These are phyloP conservation scores for Hypericum perforatum DNA, from an alignment of 345 rosid genomes.

Conservation along the genomic window DNA sequence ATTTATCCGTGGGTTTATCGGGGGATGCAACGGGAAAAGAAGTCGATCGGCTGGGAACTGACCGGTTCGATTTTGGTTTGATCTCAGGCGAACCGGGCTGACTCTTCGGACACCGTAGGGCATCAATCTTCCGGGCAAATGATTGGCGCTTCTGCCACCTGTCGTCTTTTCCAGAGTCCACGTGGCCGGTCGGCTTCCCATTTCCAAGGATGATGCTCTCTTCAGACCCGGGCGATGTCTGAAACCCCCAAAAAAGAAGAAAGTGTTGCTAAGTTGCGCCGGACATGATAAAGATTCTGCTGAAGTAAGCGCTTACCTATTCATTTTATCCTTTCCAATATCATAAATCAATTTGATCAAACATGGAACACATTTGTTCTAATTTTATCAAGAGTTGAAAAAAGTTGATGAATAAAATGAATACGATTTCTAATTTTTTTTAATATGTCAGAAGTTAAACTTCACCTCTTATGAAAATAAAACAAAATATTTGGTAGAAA, in stretches of 20 bases:
- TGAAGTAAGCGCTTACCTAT: no score
- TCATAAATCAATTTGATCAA: no score
- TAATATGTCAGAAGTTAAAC: no score
- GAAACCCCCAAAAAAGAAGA: conserved; percentile 3
- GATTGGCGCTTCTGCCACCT: conserved; percentile 15
- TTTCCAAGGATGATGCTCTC: conserved; percentile 19
- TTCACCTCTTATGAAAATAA: no score
- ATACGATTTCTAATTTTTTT: no score
- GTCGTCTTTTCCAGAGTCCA: conserved; percentile 9
- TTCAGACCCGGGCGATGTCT: conserved; percentile 19
- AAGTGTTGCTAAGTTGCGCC: background rate
- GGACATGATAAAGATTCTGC: no score
- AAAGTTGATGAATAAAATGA: no score
- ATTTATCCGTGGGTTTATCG: background rate
- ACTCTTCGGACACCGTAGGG: conserved; percentile 17
- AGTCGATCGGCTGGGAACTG: conserved; percentile 1
- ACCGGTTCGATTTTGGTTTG: conserved; percentile 13
- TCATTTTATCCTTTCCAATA: no score
- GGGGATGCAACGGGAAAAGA: conserved; percentile 1
- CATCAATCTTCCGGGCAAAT: conserved; percentile 15
- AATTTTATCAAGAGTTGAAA: no score
- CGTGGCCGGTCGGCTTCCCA: conserved; percentile 11
- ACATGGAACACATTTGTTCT: no score
- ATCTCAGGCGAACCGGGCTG: conserved; percentile 25
- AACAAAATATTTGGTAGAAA: no score